Conservation (phyloP, 179 eudicot species). For the Dionaea muscipula region DNA sequence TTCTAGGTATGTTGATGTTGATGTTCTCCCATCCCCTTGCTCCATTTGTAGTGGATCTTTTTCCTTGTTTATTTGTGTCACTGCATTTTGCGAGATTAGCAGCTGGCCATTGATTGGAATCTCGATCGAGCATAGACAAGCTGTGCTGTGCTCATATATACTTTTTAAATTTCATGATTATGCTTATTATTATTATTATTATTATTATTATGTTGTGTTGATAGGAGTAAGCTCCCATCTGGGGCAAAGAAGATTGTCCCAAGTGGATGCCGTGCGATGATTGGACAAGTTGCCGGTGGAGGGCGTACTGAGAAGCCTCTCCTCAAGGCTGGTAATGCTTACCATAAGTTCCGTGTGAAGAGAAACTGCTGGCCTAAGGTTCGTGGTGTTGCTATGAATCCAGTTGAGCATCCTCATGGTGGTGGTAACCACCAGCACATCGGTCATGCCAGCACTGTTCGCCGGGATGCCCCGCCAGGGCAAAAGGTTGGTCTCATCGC, state of each 20-base stretch:
- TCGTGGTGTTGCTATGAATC: conserved; percentile 1
- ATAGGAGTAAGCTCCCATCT: neutral
- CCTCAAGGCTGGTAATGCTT: neutral
- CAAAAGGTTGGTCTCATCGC: conserved; percentile 1
- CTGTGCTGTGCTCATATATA: neutral
- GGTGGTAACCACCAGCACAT: conserved; percentile 3
- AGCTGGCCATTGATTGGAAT: neutral
- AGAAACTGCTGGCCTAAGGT: conserved; percentile 1
- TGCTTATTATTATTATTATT: neutral
- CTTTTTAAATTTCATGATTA: neutral
- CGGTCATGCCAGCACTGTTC: conserved; percentile 1
- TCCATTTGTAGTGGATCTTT: neutral
- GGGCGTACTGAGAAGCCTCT: neutral
- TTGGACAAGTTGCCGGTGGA: conserved; percentile 1
- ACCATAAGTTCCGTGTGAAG: neutral
- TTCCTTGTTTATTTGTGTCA: neutral
- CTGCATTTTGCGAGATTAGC: neutral
- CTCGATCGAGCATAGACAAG: no score
- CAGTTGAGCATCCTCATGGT: conserved; percentile 3
- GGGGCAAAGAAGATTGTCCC: neutral
- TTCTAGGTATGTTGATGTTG: neutral
- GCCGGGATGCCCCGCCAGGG: neutral
- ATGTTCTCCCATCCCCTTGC: neutral
- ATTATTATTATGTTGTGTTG: neutral
- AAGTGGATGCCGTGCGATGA: neutral